Percentiles rank a stretch among this genome's conserved stretches.
Evolutionary conservation across 2,329 filamentous ascomycete species (phyloP).

Genomic region (Aureobasidium zeae): DNA sequence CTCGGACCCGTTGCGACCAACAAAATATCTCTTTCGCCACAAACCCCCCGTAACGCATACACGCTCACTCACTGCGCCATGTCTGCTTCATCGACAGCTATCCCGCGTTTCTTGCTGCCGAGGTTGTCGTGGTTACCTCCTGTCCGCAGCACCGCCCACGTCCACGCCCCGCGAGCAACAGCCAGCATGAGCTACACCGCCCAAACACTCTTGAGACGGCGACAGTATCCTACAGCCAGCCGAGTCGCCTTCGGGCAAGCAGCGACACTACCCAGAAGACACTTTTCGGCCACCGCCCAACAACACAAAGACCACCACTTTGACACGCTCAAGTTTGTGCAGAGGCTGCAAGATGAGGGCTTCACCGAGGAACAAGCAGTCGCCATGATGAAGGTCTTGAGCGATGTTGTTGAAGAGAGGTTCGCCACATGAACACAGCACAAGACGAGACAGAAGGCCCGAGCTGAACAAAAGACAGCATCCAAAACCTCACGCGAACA

Average conservation of each 20-base stretch:
- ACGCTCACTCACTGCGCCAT: too few species aligned
- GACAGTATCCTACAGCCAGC: background rate
- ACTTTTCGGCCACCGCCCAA: constrained; percentile 59
- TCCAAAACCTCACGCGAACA: constrained; percentile 91
- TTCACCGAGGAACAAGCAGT: constrained; percentile 93
- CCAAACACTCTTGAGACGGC: constrained; percentile 4
- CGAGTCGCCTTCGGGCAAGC: constrained; percentile 1
- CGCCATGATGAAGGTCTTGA: constrained; percentile 97
- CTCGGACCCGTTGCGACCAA: too few species aligned
- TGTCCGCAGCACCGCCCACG: background rate
- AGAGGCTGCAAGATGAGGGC: constrained; percentile 77
- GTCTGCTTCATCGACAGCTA: constrained; percentile 18
- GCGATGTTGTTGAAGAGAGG: constrained; percentile 91
- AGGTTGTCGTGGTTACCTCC: constrained; percentile 27
- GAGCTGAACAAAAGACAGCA: constrained; percentile 39
- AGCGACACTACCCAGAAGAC: constrained; percentile 17
- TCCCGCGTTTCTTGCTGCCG: constrained; percentile 33
- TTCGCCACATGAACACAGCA: too few species aligned
- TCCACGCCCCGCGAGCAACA: constrained; percentile 11
- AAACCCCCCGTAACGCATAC: too few species aligned
- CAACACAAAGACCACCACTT: constrained; percentile 80
- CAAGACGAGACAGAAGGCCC: constrained; percentile 32
- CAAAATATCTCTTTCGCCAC: too few species aligned
- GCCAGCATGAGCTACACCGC: constrained; percentile 13
- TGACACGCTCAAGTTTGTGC: constrained; percentile 94